Base-by-base conservation (phyloP, 257 asterid species). In the Nicotiana tabacum region DNA sequence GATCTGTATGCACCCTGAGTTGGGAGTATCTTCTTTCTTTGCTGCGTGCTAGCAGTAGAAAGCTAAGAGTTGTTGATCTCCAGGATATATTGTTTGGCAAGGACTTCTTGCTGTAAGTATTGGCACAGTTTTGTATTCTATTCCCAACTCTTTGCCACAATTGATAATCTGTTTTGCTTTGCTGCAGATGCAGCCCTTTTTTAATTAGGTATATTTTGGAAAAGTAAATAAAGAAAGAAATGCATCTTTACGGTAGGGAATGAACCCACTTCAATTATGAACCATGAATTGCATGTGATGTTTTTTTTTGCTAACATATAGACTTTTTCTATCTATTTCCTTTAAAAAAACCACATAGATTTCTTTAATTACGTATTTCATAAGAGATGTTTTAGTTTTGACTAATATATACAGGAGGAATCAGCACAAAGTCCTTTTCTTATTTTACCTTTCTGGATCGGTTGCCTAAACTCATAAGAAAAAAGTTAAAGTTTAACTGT, bases 1-100 rank as follows among this genome's bases (percentile, higher is more conserved):
- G 85, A 86, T 90, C 91, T 58, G 82, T 94, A 81, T 91, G 99
- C 88, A 87, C 79, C 82, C 84, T 95, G 82, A 88, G 85, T 76
- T 96, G 89, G 84, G 93, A 89, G 85, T 66, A 88, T 81, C 94
- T 92, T 56, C 87, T 94, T 37, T 53, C 85, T 30, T 84, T 93
- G 91, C 85, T 95, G 83, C 97, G 89, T 80, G 92, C 94, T 77
- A 89, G 92, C 84, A 83, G 86, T 86, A 81, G 86, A 82, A 95
- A 95, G 93, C 97, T 95, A 81, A 91, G 95, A 85, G 86, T 88
- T 81, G 97, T 95, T 84, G 97, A 95, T 92, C 89, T 95, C 86
- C 87, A 90, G 66, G 99, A 95, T 90, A 84, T 85, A 85, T 88
- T 91, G 67, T 91, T 93, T 67, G 97, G 98, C 82, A 92, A 90